Conservation (phyloP, 768 basidiomycete genomes). For the Gautieria morchelliformis region DNA sequence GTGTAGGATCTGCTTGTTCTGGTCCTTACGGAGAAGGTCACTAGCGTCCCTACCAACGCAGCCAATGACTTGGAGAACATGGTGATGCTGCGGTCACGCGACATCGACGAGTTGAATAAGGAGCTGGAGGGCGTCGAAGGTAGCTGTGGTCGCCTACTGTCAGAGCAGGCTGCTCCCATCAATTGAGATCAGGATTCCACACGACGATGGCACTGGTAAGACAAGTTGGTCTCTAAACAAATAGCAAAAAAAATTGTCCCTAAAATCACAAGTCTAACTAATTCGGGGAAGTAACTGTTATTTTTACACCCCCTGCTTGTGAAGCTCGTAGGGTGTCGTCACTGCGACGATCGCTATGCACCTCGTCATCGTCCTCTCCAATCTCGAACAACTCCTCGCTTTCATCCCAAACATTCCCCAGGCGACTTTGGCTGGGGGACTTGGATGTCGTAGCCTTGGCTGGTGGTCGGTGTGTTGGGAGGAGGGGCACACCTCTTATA, state of each 20-base stretch:
- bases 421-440: conserved; percentile 24
- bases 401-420: conserved; percentile 69
- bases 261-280: conserved; percentile 1
- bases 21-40: conserved; percentile 43
- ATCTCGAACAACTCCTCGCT: conserved; percentile 62
- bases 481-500: conserved; percentile 43
- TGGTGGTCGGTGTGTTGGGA: conserved; percentile 33
- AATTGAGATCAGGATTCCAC: too few relatives aligned
- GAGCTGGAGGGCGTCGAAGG: not conserved
- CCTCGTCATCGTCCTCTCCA: conserved; percentile 54
- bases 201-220: too few relatives aligned
- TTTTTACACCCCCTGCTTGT: conserved; percentile 1
- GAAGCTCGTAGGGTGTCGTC: conserved; percentile 1
- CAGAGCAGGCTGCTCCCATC: not conserved
- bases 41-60: conserved; percentile 40
- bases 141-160: not conserved
- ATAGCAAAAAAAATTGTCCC: not conserved
- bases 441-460: conserved; percentile 12
- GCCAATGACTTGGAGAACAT: conserved; percentile 36
- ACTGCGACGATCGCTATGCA: conserved; percentile 18
- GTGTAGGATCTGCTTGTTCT: conserved; percentile 36
- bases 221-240: not conserved
- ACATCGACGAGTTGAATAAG: conserved; percentile 34
- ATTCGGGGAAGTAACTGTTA: conserved; percentile 1
- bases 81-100: conserved; percentile 31